phyloP scores from a whole-genome alignment of 1,284 basidiomycete species.

The Tetrapyrgos nigripes region DNA sequence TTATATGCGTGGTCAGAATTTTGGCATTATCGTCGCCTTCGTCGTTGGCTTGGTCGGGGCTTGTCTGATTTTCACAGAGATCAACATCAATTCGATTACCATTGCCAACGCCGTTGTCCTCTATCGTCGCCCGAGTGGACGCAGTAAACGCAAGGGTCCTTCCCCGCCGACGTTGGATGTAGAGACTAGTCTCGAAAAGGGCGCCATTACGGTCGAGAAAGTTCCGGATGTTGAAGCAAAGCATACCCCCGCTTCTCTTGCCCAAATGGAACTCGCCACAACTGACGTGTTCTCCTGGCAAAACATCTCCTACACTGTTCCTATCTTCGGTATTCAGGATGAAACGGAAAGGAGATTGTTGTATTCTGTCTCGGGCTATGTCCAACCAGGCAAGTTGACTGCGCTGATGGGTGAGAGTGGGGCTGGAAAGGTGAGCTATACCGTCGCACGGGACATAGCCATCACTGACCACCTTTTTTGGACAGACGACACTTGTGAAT shows the following conservation, averaged over 20 bases:
- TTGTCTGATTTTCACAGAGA: conserved; percentile 61
- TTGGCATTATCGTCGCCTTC: conserved; percentile 63
- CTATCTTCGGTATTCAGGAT: conserved; percentile 62
- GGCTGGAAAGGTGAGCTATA: conserved; percentile 48
- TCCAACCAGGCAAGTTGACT: conserved; percentile 76
- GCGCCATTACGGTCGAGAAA: conserved; percentile 17
- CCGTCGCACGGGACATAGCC: not conserved
- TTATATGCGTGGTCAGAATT: conserved; percentile 37
- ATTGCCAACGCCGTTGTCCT: conserved; percentile 42
- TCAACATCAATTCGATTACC: conserved; percentile 42
- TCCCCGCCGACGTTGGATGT: conserved; percentile 19
- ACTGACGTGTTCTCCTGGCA: conserved; percentile 65
- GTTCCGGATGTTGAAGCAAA: conserved; percentile 5
- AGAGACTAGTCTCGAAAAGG: conserved; percentile 39
- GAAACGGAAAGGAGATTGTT: conserved; percentile 52
- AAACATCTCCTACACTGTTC: conserved; percentile 67
- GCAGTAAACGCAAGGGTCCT: conserved; percentile 31
- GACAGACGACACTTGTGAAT: conserved; percentile 48
- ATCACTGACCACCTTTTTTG: not conserved
- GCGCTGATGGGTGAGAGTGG: conserved; percentile 80
- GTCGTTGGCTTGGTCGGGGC: conserved; percentile 50
- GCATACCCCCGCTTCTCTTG: conserved; percentile 15
- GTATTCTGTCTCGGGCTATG: conserved; percentile 82
- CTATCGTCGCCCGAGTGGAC: too few species aligned
- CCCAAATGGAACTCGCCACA: conserved; percentile 25